phyloP scores from a whole-genome alignment of 257 asterid species.

The Lithospermum erythrorhizon region DNA sequence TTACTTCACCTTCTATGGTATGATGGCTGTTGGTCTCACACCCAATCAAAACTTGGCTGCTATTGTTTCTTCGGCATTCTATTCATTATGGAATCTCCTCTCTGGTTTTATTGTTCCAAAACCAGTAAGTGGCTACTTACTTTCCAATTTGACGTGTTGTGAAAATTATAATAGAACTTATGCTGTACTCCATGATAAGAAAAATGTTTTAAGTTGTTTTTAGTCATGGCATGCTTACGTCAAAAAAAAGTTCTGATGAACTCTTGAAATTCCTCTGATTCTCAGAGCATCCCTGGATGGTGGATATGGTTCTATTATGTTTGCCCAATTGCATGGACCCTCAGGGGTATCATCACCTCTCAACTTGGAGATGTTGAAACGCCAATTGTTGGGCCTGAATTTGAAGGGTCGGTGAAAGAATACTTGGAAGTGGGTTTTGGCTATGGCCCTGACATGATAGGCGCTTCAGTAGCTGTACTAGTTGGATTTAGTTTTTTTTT shows the following conservation, averaged over 20 bases:
- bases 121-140: slow-evolving; percentile 32
- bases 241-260: background rate
- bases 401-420: slow-evolving; percentile 58
- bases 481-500: slow-evolving; percentile 40
- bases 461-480: slow-evolving; percentile 34
- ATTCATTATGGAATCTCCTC: slow-evolving; percentile 53
- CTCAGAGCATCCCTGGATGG: slow-evolving; percentile 70
- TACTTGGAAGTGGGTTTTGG: slow-evolving; percentile 41
- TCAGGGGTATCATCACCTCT: slow-evolving; percentile 68
- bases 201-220: background rate
- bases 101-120: slow-evolving; percentile 56
- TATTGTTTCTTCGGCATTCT: slow-evolving; percentile 44
- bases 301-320: slow-evolving; percentile 92
- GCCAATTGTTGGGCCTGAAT: slow-evolving; percentile 35
- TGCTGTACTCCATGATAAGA: too few species aligned
- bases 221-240: background rate
- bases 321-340: slow-evolving; percentile 68
- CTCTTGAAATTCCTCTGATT: background rate
- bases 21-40: slow-evolving; percentile 67
- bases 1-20: slow-evolving; percentile 56
- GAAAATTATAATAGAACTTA: too few species aligned
- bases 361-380: slow-evolving; percentile 78
- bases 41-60: slow-evolving; percentile 46
- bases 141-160: background rate
- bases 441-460: slow-evolving; percentile 45